Evolutionary conservation across 2,329 filamentous ascomycete species (phyloP).

Genomic region (Xylariaceae sp.): DNA sequence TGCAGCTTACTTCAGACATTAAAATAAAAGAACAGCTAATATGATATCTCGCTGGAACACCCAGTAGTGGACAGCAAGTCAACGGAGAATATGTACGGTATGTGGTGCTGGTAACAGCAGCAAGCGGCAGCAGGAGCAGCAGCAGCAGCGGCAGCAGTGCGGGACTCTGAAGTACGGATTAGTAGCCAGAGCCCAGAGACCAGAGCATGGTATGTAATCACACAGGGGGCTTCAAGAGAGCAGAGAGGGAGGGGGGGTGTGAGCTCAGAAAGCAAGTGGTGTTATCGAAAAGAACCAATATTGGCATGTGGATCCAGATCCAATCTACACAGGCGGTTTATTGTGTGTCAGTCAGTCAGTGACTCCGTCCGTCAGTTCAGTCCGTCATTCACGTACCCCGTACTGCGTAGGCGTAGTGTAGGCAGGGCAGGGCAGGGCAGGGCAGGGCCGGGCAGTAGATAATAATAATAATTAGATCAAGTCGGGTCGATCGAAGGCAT

Average conservation of each 20-base stretch:
- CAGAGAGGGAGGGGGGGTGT: constrained; percentile 23
- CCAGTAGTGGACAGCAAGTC: constrained; percentile 26
- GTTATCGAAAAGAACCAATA: constrained; percentile 23
- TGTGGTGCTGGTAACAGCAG: constrained; percentile 23
- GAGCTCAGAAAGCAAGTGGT: constrained; percentile 17
- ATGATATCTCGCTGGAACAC: constrained; percentile 26
- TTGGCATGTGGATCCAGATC: constrained; percentile 29
- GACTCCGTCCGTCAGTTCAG: constrained; percentile 7
- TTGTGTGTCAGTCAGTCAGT: constrained; percentile 14
- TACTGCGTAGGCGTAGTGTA: too few relatives aligned
- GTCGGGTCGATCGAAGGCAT: constrained; percentile 25
- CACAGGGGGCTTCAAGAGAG: neutral
- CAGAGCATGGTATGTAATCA: too few relatives aligned
- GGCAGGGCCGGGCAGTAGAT: constrained; percentile 16
- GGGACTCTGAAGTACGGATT: constrained; percentile 18
- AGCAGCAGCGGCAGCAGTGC: constrained; percentile 14
- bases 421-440: too few relatives aligned
- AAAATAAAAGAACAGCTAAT: constrained; percentile 29
- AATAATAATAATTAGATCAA: constrained; percentile 23
- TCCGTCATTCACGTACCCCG: constrained; percentile 10
- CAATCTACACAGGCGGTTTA: constrained; percentile 25
- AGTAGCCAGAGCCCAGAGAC: constrained; percentile 3
- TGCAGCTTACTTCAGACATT: constrained; percentile 30
- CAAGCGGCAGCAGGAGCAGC: too few relatives aligned
- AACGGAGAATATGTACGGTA: constrained; percentile 23